phyloP scores from a whole-genome alignment of 768 basidiomycete species.

The Boletus pseudo-olivaceus region DNA sequence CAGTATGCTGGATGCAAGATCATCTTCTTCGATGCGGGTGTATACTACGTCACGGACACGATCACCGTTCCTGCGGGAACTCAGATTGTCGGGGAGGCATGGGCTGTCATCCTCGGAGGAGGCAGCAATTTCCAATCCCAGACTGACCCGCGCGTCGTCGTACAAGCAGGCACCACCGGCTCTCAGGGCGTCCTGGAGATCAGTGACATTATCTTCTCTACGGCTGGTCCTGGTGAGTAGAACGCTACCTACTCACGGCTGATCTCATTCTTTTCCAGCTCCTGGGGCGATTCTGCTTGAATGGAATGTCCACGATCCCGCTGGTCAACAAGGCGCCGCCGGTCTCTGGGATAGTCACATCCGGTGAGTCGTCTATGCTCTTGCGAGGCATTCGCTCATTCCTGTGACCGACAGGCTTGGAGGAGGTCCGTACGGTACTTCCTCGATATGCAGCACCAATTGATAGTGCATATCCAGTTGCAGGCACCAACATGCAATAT shows the following conservation, averaged over 20 bases:
- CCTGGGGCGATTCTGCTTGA: constrained; percentile 48
- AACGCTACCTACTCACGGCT: background rate
- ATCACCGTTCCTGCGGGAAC: constrained; percentile 45
- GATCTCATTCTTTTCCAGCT: constrained; percentile 18
- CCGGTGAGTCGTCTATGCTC: constrained; percentile 13
- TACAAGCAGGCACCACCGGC: constrained; percentile 43
- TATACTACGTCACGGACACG: constrained; percentile 45
- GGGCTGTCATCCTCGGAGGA: constrained; percentile 44
- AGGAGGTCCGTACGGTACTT: constrained; percentile 17
- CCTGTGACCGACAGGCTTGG: constrained; percentile 18
- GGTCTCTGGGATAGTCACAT: constrained; percentile 52
- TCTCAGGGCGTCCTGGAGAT: constrained; percentile 57
- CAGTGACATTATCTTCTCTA: constrained; percentile 59
- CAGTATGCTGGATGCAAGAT: constrained; percentile 73
- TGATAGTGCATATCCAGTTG: constrained; percentile 30
- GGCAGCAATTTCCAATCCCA: constrained; percentile 41
- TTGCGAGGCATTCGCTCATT: background rate
- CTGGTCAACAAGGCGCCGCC: constrained; percentile 48
- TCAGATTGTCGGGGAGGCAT: constrained; percentile 49
- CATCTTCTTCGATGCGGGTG: constrained; percentile 74
- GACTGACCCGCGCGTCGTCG: constrained; percentile 36
- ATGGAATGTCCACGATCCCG: constrained; percentile 60
- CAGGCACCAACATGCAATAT: constrained; percentile 50
- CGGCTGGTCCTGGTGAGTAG: constrained; percentile 42
- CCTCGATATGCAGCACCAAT: background rate